Evolutionary conservation across 305 asterid species (phyloP), one percentile per base, ranked within the genome.

Genomic region (Fraxinus xanthoxyloides): DNA sequence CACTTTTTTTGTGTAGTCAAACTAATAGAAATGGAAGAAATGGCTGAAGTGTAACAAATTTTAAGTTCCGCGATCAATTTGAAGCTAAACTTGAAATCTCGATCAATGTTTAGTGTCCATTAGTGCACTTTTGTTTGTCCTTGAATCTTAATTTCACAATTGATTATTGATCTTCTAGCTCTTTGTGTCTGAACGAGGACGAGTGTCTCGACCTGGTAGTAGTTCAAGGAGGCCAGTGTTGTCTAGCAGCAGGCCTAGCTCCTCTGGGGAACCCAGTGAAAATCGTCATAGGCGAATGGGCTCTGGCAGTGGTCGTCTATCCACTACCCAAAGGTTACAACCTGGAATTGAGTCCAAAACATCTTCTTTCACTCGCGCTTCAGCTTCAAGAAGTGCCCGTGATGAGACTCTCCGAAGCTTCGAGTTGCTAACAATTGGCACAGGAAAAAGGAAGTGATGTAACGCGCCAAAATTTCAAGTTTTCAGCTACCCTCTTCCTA

Each of bases 401-500:
- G 97, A 94, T 24, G 98, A 96, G 43, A 65, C 99, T 81, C 95
- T 95, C n/a, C 86, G 97, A 83, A 93, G 98, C 94, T 95, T 95
- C 63, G 98, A 95, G 88, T 89, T 92, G 80, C 84, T 93, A 77
- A 90, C 95, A 4, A 91, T 93, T 32, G 95, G 97, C 80, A 32
- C 82, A 0, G 90, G 87, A 61, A 88, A 86, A 72, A 85, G 88
- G 79, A 88, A 88, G 75, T 85, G 75, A 80, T 48, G 38, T 9
- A 21, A 77, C 31, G 48, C 46, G 48, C 46, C 35, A 9, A 19
- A 21, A 56, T 28, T 13, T 28, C 74, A 26, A 67, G 19, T 67
- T 67, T 67, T 30, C 3, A 5, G 36, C 23, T 28, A 30, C 19
- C 38, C 7, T 1, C 17, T 67, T 67, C 74, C 35, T 28, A 67